Evolutionary conservation across 768 basidiomycete species (phyloP).

Genomic region (Flagelloscypha sp.): DNA sequence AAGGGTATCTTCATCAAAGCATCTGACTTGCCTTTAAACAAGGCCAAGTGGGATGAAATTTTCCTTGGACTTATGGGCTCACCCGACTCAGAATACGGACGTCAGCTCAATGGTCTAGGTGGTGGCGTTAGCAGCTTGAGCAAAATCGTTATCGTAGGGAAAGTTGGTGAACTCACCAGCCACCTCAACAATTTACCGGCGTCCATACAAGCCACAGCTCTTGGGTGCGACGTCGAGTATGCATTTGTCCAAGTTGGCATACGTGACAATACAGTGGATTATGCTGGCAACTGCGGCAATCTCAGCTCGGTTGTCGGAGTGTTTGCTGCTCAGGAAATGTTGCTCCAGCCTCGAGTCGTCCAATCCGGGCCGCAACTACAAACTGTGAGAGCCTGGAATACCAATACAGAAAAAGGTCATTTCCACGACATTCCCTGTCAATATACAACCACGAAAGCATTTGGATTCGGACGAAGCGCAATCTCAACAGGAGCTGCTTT

Average conservation of each 20-base stretch:
- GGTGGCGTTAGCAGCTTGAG: slow-evolving; percentile 70
- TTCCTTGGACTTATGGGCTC: slow-evolving; percentile 78
- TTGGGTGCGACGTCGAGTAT: slow-evolving; percentile 56
- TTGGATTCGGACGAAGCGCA: too few species aligned
- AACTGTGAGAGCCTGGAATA: slow-evolving; percentile 58
- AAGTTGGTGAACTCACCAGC: too few species aligned
- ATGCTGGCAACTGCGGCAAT: slow-evolving; percentile 72
- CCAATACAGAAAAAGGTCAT: slow-evolving; percentile 65
- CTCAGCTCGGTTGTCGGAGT: slow-evolving; percentile 65
- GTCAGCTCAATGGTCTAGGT: slow-evolving; percentile 78
- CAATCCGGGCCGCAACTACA: slow-evolving; percentile 8
- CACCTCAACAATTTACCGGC: too few species aligned
- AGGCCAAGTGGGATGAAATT: slow-evolving; percentile 46
- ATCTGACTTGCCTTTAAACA: slow-evolving; percentile 41
- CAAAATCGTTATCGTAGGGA: slow-evolving; percentile 63
- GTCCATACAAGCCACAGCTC: slow-evolving; percentile 23
- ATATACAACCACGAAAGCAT: too few species aligned
- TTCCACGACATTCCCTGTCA: slow-evolving; percentile 61
- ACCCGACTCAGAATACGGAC: slow-evolving; percentile 56
- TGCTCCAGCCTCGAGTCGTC: slow-evolving; percentile 35
- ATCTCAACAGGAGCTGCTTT: too few species aligned
- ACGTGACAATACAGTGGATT: slow-evolving; percentile 51
- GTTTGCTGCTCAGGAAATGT: slow-evolving; percentile 60
- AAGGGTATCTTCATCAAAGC: slow-evolving; percentile 65
- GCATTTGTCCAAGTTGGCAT: slow-evolving; percentile 64